A percentile compares a stretch with the other conserved stretches of the same genome.
Evolutionary conservation across 1,284 basidiomycete genomes (phyloP).

Genomic region (Tilletia indica): DNA sequence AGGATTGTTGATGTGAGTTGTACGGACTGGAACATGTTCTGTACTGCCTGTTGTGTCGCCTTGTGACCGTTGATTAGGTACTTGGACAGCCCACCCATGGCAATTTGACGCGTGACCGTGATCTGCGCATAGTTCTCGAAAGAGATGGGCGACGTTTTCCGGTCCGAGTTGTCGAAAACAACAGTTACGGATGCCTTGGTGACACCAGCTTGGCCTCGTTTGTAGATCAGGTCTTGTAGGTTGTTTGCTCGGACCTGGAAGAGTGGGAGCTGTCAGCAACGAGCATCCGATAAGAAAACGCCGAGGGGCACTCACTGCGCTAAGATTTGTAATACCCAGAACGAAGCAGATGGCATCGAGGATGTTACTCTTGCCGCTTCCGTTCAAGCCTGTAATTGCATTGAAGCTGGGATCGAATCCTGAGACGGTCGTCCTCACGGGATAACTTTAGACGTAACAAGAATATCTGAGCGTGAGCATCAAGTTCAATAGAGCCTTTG

Average conservation of each 20-base stretch:
- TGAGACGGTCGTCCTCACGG: slow-evolving; percentile 86
- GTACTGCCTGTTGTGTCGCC: slow-evolving; percentile 79
- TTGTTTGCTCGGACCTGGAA: slow-evolving; percentile 77
- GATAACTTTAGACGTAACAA: slow-evolving; percentile 62
- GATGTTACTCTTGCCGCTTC: slow-evolving; percentile 63
- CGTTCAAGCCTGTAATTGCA: slow-evolving; percentile 94
- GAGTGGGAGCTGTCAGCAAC: slow-evolving; percentile 72
- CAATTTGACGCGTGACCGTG: slow-evolving; percentile 93
- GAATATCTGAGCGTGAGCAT: not conserved
- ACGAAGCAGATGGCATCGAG: slow-evolving; percentile 56
- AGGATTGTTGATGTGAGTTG: slow-evolving; percentile 99
- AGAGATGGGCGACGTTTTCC: slow-evolving; percentile 78
- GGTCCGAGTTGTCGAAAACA: slow-evolving; percentile 98
- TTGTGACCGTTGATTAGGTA: slow-evolving; percentile 97
- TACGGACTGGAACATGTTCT: slow-evolving; percentile 92
- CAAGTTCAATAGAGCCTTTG: not conserved
- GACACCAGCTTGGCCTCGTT: slow-evolving; percentile 92
- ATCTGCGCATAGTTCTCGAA: slow-evolving; percentile 82
- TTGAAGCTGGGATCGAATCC: slow-evolving; percentile 97
- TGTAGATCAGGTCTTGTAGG: slow-evolving; percentile 96
- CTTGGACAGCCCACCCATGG: slow-evolving; percentile 93
- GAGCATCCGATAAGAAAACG: slow-evolving; percentile 88
- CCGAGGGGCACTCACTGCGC: slow-evolving; percentile 70
- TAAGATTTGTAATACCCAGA: slow-evolving; percentile 53
- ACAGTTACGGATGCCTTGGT: slow-evolving; percentile 98